phyloP scores from a whole-genome alignment of 176 grass and related monocot species.

The Hsuehochloa calcarea region DNA sequence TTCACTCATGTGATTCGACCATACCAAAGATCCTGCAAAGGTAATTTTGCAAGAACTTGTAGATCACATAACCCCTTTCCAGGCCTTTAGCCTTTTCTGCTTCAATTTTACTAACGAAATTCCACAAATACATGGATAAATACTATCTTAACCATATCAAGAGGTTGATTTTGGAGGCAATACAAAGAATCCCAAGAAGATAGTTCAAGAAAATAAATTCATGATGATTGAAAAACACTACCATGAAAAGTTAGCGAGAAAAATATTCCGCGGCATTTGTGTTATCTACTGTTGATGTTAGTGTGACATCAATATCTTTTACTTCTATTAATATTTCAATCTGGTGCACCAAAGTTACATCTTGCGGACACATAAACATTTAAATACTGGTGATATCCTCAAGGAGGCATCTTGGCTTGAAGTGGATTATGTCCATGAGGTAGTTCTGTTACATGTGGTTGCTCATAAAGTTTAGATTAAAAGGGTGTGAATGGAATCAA shows the following conservation, averaged over 20 bases:
- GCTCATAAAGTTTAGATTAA: not conserved
- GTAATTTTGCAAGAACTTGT: constrained; percentile 2
- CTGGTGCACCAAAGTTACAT: constrained; percentile 16
- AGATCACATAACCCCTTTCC: not conserved
- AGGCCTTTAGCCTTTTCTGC: not conserved
- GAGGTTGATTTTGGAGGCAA: not conserved
- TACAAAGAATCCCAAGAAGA: not conserved
- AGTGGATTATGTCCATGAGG: not conserved
- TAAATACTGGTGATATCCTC: not conserved
- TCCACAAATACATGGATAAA: not conserved
- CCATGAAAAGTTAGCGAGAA: not conserved
- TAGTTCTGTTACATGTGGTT: not conserved
- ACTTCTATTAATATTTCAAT: not conserved
- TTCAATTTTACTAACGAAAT: not conserved
- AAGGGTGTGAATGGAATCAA: not conserved
- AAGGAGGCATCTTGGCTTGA: not conserved
- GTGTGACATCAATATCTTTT: not conserved
- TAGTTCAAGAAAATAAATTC: not conserved
- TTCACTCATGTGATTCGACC: not conserved
- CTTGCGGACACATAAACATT: constrained; percentile 5
- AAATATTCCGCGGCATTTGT: not conserved
- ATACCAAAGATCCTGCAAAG: not conserved
- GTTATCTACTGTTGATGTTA: not conserved
- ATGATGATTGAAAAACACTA: not conserved
- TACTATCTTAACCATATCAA: not conserved